A percentile compares a stretch with the other conserved stretches of the same genome.
Evolutionary conservation across 257 asterid species (phyloP).

Genomic region (Petunia axillaris): DNA sequence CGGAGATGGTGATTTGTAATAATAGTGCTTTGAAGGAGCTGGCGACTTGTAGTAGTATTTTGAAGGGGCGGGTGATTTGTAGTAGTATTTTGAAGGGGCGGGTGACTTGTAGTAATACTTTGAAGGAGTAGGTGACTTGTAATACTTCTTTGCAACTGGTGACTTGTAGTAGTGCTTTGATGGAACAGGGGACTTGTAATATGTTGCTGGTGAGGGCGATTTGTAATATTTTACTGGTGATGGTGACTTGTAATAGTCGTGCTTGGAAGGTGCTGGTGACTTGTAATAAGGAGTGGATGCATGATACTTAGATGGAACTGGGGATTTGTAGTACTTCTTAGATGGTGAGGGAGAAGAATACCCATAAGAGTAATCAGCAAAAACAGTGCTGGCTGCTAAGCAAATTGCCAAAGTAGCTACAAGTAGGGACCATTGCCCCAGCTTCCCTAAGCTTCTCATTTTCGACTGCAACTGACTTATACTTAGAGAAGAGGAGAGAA

Average conservation of each 20-base stretch:
- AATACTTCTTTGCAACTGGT: neutral
- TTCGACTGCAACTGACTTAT: neutral
- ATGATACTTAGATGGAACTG: neutral
- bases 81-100: neutral
- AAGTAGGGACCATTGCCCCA: neutral
- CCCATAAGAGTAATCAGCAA: constrained; percentile 13
- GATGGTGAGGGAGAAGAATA: constrained; percentile 9
- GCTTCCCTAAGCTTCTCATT: constrained; percentile 20
- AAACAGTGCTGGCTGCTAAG: constrained; percentile 20
- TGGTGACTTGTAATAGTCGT: neutral
- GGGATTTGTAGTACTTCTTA: neutral
- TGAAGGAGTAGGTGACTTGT: neutral
- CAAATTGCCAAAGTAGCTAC: constrained; percentile 10
- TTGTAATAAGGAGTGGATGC: neutral
- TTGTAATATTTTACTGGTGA: neutral
- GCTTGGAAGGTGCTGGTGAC: neutral
- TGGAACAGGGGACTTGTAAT: neutral
- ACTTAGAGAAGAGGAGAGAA: neutral
- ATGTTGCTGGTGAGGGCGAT: neutral
- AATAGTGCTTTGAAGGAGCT: neutral
- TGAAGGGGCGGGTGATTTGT: neutral
- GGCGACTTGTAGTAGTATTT: neutral
- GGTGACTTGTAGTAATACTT: neutral
- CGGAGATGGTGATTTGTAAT: constrained; percentile 13
- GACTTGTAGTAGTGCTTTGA: neutral